Conservation (phyloP, 1,284 basidiomycete species). For the Ceratobasidium sp. region DNA sequence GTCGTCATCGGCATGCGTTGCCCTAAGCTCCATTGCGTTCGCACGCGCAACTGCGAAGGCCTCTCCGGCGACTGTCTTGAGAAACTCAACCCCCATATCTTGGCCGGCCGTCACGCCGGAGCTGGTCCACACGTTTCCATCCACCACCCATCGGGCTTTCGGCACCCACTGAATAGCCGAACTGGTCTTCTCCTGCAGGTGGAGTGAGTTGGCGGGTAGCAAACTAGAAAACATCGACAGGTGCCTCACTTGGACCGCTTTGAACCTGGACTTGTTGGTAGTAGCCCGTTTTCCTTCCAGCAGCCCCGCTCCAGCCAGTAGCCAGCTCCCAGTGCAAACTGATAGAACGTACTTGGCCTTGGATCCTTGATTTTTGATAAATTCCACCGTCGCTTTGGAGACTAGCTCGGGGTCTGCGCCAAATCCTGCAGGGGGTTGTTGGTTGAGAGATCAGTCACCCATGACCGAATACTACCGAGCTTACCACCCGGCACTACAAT, state of each 20-base stretch:
- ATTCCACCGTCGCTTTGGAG: slow-evolving; percentile 8
- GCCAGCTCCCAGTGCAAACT: slow-evolving; percentile 40
- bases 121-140: slow-evolving; percentile 53
- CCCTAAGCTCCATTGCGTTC: slow-evolving; percentile 26
- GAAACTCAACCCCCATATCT: slow-evolving; percentile 51
- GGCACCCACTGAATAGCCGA: slow-evolving; percentile 45
- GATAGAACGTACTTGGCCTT: slow-evolving; percentile 31
- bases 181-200: slow-evolving; percentile 9
- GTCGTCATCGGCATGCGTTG: slow-evolving; percentile 18
- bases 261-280: slow-evolving; percentile 37
- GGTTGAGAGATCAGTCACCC: neutral
- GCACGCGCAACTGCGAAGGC: slow-evolving; percentile 7
- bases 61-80: slow-evolving; percentile 39
- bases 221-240: neutral
- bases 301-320: slow-evolving; percentile 36
- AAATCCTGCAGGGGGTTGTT: neutral
- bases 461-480: neutral
- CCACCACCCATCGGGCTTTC: slow-evolving; percentile 52
- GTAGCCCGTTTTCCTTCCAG: slow-evolving; percentile 40
- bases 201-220: neutral
- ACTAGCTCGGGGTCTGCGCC: slow-evolving; percentile 15
- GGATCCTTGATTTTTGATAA: slow-evolving; percentile 8
- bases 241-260: slow-evolving; percentile 4
- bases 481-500: slow-evolving; percentile 39
- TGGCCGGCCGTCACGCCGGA: slow-evolving; percentile 53